A percentile compares a stretch with the other conserved stretches of the same genome.
Evolutionary conservation across 768 basidiomycete species (phyloP).

Genomic region (Leucocoprinus sp.): DNA sequence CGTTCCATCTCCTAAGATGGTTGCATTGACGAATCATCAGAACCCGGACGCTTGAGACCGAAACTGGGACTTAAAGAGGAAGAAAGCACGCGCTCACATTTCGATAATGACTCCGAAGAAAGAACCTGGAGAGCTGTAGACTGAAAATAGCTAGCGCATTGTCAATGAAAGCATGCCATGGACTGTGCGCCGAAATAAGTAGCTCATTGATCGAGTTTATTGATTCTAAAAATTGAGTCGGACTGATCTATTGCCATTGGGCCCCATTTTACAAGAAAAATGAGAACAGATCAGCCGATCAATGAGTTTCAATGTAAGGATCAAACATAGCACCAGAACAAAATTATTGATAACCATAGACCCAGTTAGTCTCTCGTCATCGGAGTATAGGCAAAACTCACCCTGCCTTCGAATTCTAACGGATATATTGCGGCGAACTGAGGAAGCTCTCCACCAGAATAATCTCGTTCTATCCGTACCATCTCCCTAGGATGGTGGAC

Average conservation of each 20-base stretch:
- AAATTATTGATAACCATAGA: background rate
- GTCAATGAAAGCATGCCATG: slow-evolving; percentile 63
- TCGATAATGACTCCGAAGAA: slow-evolving; percentile 71
- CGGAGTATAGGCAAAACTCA: slow-evolving; percentile 29
- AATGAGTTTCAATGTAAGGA: background rate
- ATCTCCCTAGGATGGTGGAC: slow-evolving; percentile 89
- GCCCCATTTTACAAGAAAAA: background rate
- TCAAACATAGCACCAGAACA: slow-evolving; percentile 1
- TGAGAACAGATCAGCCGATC: background rate
- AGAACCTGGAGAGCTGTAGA: slow-evolving; percentile 69
- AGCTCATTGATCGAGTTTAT: slow-evolving; percentile 87
- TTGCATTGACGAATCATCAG: background rate
- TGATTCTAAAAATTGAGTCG: slow-evolving; percentile 83
- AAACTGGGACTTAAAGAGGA: background rate
- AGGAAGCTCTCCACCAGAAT: slow-evolving; percentile 78
- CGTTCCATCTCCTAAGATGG: slow-evolving; percentile 66
- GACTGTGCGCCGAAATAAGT: slow-evolving; percentile 80
- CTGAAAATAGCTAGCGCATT: slow-evolving; percentile 74
- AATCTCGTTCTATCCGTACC: slow-evolving; percentile 87
- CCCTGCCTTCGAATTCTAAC: slow-evolving; percentile 87
- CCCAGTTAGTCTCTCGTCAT: slow-evolving; percentile 2
- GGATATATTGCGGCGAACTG: slow-evolving; percentile 90
- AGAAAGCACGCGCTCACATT: slow-evolving; percentile 39
- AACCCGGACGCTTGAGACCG: background rate
- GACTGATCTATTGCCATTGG: slow-evolving; percentile 59